Conservation (phyloP, 164 flowering plant genomes). For the Vitis labrusca region DNA sequence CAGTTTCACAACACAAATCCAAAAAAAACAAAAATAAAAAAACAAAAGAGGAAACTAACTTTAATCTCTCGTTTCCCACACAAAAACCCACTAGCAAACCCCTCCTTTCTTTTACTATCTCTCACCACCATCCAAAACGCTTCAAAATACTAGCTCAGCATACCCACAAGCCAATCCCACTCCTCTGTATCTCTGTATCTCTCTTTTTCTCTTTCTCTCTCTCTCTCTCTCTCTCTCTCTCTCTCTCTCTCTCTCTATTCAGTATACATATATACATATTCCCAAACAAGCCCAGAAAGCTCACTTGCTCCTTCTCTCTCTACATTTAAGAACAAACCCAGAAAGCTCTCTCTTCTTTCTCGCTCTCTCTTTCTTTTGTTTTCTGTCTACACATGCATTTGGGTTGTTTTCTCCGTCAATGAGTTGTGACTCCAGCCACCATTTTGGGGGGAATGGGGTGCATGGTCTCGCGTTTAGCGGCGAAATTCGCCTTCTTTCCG, state of each 20-base stretch:
- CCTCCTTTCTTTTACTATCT: too few relatives aligned
- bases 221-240: conserved; percentile 8
- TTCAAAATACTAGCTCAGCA: too few relatives aligned
- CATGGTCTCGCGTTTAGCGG: conserved; percentile 62
- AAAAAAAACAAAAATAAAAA: too few relatives aligned
- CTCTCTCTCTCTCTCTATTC: conserved; percentile 1
- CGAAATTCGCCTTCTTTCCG: conserved; percentile 90
- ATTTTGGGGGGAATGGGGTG: conserved; percentile 64
- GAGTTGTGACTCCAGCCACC: conserved; percentile 24
- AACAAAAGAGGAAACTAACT: too few relatives aligned
- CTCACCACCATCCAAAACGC: neutral
- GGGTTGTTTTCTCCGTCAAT: conserved; percentile 29
- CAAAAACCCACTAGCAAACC: too few relatives aligned
- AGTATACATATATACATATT: neutral
- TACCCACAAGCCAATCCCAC: neutral
- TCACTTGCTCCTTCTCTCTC: neutral
- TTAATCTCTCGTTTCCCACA: too few relatives aligned
- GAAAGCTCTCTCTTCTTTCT: conserved; percentile 4
- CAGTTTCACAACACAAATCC: too few relatives aligned
- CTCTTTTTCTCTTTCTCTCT: conserved; percentile 13
- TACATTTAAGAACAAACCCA: neutral
- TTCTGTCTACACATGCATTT: conserved; percentile 21
- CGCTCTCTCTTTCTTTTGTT: neutral
- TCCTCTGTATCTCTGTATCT: conserved; percentile 3
- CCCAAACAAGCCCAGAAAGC: neutral